phyloP scores from a whole-genome alignment of 1,284 basidiomycete species.

The Rhodotorula sp. region DNA sequence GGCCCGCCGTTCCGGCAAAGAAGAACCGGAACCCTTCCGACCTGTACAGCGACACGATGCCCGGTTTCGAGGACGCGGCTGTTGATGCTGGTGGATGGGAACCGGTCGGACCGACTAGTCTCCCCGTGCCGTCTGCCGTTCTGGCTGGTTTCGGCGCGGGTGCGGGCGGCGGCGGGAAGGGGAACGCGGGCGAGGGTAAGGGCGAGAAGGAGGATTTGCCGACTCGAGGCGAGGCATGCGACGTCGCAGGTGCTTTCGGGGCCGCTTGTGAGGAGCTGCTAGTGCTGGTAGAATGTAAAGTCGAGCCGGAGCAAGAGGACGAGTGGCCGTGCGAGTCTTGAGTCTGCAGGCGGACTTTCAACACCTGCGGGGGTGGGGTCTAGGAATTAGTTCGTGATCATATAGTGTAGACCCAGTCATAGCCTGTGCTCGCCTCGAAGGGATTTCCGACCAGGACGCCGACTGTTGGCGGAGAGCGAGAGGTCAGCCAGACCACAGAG shows the following conservation, averaged over 20 bases:
- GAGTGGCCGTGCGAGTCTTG: conserved; percentile 21
- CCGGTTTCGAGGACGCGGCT: neutral
- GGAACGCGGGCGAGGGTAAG: conserved; percentile 18
- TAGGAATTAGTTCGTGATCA: neutral
- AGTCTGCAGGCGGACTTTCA: conserved; percentile 46
- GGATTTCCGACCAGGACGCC: conserved; percentile 44
- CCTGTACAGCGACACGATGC: conserved; percentile 37
- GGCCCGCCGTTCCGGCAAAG: conserved; percentile 46
- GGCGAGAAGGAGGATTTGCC: conserved; percentile 29
- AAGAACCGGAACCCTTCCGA: conserved; percentile 44
- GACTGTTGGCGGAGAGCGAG: conserved; percentile 16
- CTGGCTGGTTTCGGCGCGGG: conserved; percentile 3
- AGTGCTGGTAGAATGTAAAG: neutral
- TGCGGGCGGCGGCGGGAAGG: conserved; percentile 21
- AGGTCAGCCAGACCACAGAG: neutral
- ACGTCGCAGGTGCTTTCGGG: neutral
- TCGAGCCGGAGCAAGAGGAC: conserved; percentile 6
- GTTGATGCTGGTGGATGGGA: neutral
- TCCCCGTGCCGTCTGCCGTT: neutral
- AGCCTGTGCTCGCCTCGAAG: conserved; percentile 10
- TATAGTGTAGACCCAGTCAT: too few species aligned
- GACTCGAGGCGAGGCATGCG: conserved; percentile 17
- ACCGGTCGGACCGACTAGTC: neutral
- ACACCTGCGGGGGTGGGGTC: conserved; percentile 14
- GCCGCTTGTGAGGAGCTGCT: neutral